These are phyloP conservation scores for Cryptosporidium tyzzeri DNA, from an alignment of 169 alveolate species.

Conservation along the genomic window DNA sequence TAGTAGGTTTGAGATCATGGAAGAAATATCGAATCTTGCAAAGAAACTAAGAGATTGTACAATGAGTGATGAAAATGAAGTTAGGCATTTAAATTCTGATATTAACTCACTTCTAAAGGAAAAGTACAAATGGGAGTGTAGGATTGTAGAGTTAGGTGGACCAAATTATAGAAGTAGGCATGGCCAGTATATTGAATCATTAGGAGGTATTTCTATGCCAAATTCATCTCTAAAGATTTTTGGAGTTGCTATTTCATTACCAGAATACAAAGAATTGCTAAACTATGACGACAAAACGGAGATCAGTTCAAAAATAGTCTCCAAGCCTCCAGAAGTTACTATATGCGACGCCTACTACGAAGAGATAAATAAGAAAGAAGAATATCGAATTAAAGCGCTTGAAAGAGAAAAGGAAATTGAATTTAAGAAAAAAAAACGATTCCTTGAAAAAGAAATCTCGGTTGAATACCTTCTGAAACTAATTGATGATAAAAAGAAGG, in stretches of 20 bases:
- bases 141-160: slow-evolving; percentile 90
- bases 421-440: slow-evolving; percentile 1
- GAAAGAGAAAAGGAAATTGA: slow-evolving; percentile 46
- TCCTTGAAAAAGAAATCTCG: neutral
- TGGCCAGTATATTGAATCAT: slow-evolving; percentile 58
- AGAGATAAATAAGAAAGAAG: slow-evolving; percentile 1
- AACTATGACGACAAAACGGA: neutral
- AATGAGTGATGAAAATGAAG: slow-evolving; percentile 88
- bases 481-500: slow-evolving; percentile 1
- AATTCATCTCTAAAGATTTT: slow-evolving; percentile 59
- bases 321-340: neutral
- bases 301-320: neutral
- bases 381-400: neutral
- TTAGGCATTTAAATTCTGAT: slow-evolving; percentile 92
- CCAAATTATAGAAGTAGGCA: slow-evolving; percentile 84
- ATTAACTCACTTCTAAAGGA: slow-evolving; percentile 90
- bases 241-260: slow-evolving; percentile 35
- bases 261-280: slow-evolving; percentile 36
- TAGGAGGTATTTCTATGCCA: slow-evolving; percentile 65
- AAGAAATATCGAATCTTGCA: slow-evolving; percentile 82
- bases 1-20: slow-evolving; percentile 79
- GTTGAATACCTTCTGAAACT: neutral
- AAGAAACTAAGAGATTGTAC: slow-evolving; percentile 83
- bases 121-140: slow-evolving; percentile 90
- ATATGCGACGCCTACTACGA: slow-evolving; percentile 7